These are phyloP conservation scores for Fomitopsis serialis DNA, from an alignment of 768 basidiomycete species.

Conservation along the genomic window DNA sequence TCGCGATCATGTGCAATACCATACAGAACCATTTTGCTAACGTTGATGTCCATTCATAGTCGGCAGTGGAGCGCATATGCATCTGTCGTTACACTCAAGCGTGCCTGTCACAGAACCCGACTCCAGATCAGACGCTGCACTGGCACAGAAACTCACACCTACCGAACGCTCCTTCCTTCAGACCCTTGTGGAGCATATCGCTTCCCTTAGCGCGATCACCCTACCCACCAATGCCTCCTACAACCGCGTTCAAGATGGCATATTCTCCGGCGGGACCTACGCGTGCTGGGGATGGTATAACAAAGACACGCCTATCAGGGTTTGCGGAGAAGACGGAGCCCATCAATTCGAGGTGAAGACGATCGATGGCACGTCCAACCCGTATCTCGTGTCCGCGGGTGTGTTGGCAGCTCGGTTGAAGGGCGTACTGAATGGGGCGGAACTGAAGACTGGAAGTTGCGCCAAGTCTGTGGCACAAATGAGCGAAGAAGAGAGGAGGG, in stretches of 20 bases:
- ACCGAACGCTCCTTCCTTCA: constrained; percentile 57
- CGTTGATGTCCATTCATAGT: constrained; percentile 23
- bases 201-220: constrained; percentile 50
- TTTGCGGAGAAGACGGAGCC: constrained; percentile 45
- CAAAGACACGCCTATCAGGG: constrained; percentile 57
- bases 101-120: neutral
- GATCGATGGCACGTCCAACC: constrained; percentile 61
- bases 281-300: constrained; percentile 66
- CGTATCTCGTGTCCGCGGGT: constrained; percentile 52
- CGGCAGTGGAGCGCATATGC: constrained; percentile 55
- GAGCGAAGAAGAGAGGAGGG: constrained; percentile 32
- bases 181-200: constrained; percentile 53
- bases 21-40: too few relatives aligned
- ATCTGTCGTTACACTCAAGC: constrained; percentile 55
- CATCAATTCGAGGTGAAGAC: constrained; percentile 60
- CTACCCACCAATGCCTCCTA: constrained; percentile 60
- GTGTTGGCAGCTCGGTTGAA: constrained; percentile 48
- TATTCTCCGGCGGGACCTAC: constrained; percentile 69
- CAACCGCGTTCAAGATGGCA: constrained; percentile 55
- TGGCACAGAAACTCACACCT: constrained; percentile 28
- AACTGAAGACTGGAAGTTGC: constrained; percentile 28
- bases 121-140: constrained; percentile 5
- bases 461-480: constrained; percentile 35
- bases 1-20: neutral
- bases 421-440: constrained; percentile 37